phyloP scores from a whole-genome alignment of 768 basidiomycete species.

The Agaricus sinodeliciosus region DNA sequence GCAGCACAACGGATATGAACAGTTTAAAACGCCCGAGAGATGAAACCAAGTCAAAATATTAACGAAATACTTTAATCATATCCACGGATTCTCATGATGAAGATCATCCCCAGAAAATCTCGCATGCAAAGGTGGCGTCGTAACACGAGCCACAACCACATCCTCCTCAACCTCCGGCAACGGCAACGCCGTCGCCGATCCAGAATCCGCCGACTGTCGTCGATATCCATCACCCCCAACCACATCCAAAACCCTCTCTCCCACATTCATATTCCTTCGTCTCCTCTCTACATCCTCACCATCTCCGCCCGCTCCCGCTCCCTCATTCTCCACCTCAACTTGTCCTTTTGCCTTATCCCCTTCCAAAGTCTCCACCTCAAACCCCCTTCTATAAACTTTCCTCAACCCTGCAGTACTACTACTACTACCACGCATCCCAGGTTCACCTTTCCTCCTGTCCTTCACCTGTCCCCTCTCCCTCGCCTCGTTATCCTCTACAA shows the following conservation, averaged over 20 bases:
- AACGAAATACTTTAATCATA: slow-evolving; percentile 8
- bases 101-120: slow-evolving; percentile 6
- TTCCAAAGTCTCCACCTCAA: slow-evolving; percentile 31
- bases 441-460: slow-evolving; percentile 59
- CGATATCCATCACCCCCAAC: slow-evolving; percentile 18
- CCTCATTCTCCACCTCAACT: slow-evolving; percentile 26
- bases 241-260: slow-evolving; percentile 30
- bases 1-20: background rate
- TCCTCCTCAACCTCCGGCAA: slow-evolving; percentile 14
- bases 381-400: slow-evolving; percentile 49
- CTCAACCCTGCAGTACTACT: slow-evolving; percentile 27
- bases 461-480: slow-evolving; percentile 44
- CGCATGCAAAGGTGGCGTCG: slow-evolving; percentile 10
- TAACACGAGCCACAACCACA: slow-evolving; percentile 8
- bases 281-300: slow-evolving; percentile 19
- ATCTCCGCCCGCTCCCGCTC: too few species aligned
- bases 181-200: too few species aligned
- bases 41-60: background rate
- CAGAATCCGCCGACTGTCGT: background rate
- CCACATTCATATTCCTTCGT: slow-evolving; percentile 28
- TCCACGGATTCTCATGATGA: slow-evolving; percentile 17
- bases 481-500: slow-evolving; percentile 63
- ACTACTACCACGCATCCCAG: slow-evolving; percentile 27
- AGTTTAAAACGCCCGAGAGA: background rate
- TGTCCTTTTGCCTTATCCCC: slow-evolving; percentile 25